Conservation (phyloP, 1,284 basidiomycete species). For the Peniophora sp. region DNA sequence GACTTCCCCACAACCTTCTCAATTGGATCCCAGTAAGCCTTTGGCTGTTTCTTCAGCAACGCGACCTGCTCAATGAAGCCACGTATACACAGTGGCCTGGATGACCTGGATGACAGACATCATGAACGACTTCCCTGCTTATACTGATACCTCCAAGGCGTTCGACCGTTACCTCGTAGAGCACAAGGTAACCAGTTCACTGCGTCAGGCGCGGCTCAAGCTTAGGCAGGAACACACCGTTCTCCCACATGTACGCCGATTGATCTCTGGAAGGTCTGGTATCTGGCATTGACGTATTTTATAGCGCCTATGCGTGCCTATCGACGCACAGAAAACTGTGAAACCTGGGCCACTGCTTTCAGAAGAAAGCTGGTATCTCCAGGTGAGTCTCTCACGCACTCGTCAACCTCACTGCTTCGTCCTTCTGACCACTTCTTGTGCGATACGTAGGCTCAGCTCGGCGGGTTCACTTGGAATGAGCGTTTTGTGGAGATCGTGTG, state of each 20-base stretch:
- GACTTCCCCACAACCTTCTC: too few species aligned
- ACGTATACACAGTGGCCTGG: slow-evolving; percentile 9
- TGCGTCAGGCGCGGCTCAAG: slow-evolving; percentile 13
- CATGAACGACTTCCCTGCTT: slow-evolving; percentile 7
- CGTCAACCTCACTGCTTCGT: not conserved
- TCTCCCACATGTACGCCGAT: slow-evolving; percentile 8
- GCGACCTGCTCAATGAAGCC: too few species aligned
- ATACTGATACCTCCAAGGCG: slow-evolving; percentile 19
- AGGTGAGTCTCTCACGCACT: too few species aligned
- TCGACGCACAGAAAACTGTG: not conserved
- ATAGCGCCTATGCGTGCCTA: slow-evolving; percentile 3
- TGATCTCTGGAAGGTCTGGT: not conserved
- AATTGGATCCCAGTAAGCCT: too few species aligned
- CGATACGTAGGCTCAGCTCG: not conserved
- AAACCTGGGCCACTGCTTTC: slow-evolving; percentile 1
- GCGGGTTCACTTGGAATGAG: too few species aligned
- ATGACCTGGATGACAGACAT: not conserved
- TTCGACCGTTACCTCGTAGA: slow-evolving; percentile 19
- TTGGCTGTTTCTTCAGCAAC: too few species aligned
- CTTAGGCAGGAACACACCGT: slow-evolving; percentile 8
- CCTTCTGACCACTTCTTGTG: not conserved
- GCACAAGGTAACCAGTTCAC: slow-evolving; percentile 9
- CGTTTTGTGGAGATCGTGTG: too few species aligned
- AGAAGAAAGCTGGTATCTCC: too few species aligned
- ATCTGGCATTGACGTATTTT: not conserved